Conservation (phyloP, 2,329 filamentous ascomycete species). For the Cercospora sp. region DNA sequence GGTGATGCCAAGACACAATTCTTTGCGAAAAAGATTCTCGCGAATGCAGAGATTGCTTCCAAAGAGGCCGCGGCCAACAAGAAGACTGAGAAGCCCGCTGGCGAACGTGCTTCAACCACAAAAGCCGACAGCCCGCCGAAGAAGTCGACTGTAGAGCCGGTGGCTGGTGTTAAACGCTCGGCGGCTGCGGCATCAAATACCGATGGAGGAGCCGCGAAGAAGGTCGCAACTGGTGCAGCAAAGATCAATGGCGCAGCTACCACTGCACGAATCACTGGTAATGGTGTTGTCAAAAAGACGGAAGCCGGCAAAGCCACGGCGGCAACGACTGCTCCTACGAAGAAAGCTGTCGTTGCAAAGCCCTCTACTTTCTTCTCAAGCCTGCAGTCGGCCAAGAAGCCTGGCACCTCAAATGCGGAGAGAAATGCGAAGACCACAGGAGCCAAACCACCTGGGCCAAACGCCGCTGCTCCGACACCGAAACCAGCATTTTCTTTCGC, state of each 20-base stretch:
- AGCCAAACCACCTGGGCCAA: slow-evolving; percentile 30
- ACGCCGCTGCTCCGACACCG: slow-evolving; percentile 29
- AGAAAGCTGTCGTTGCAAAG: slow-evolving; percentile 43
- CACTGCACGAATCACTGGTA: slow-evolving; percentile 25
- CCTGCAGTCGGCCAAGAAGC: slow-evolving; percentile 50
- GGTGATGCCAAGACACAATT: slow-evolving; percentile 65
- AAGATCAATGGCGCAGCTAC: slow-evolving; percentile 26
- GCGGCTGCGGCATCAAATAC: slow-evolving; percentile 22
- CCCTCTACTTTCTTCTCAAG: slow-evolving; percentile 49
- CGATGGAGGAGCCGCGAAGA: slow-evolving; percentile 38
- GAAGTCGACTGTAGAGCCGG: slow-evolving; percentile 32
- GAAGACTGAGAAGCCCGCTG: slow-evolving; percentile 33
- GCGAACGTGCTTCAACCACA: slow-evolving; percentile 11
- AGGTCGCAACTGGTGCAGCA: slow-evolving; percentile 31
- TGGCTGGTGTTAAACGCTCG: slow-evolving; percentile 39
- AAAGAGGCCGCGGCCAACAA: slow-evolving; percentile 38
- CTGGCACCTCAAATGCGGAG: slow-evolving; percentile 34
- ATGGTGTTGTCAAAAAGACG: slow-evolving; percentile 30
- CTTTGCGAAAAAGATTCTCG: slow-evolving; percentile 59
- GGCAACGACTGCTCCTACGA: slow-evolving; percentile 21
- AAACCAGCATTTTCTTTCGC: slow-evolving; percentile 43
- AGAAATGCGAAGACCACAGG: slow-evolving; percentile 30
- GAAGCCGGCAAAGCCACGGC: slow-evolving; percentile 19
- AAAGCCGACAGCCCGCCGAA: slow-evolving; percentile 38
- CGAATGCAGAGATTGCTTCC: slow-evolving; percentile 33